Evolutionary conservation across 1,284 basidiomycete genomes (phyloP).

Genomic region (Caloboletus firmus): DNA sequence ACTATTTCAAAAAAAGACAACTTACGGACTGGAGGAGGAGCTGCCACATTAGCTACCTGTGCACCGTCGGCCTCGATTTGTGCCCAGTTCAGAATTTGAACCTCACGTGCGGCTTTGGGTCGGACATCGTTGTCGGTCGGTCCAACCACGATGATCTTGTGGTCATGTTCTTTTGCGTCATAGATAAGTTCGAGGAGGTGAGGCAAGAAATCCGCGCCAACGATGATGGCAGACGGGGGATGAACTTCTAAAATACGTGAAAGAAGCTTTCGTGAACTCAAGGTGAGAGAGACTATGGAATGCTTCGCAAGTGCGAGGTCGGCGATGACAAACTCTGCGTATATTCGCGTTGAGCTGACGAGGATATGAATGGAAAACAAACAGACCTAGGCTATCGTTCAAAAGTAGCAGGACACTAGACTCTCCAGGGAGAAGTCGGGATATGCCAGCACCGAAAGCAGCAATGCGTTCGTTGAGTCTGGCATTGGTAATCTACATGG

Average conservation of each 20-base stretch:
- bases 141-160: slow-evolving; percentile 68
- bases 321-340: slow-evolving; percentile 68
- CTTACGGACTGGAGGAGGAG: slow-evolving; percentile 23
- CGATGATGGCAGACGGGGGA: slow-evolving; percentile 67
- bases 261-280: slow-evolving; percentile 58
- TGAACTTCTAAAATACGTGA: slow-evolving; percentile 61
- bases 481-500: slow-evolving; percentile 63
- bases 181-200: slow-evolving; percentile 67
- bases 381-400: slow-evolving; percentile 70
- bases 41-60: slow-evolving; percentile 25
- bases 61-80: slow-evolving; percentile 66
- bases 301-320: slow-evolving; percentile 74
- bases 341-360: slow-evolving; percentile 1
- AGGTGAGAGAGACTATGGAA: slow-evolving; percentile 69
- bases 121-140: slow-evolving; percentile 44
- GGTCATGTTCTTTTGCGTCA: slow-evolving; percentile 52
- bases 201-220: slow-evolving; percentile 60
- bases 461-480: slow-evolving; percentile 62
- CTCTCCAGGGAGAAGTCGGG: slow-evolving; percentile 58
- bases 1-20: background rate
- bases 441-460: slow-evolving; percentile 67
- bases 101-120: slow-evolving; percentile 46
- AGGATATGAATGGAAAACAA: background rate
- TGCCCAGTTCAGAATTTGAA: slow-evolving; percentile 58
- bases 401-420: slow-evolving; percentile 71